These are phyloP conservation scores for Cinnamomum micranthum DNA, from an alignment of 164 flowering plant genomes.

Conservation along the genomic window DNA sequence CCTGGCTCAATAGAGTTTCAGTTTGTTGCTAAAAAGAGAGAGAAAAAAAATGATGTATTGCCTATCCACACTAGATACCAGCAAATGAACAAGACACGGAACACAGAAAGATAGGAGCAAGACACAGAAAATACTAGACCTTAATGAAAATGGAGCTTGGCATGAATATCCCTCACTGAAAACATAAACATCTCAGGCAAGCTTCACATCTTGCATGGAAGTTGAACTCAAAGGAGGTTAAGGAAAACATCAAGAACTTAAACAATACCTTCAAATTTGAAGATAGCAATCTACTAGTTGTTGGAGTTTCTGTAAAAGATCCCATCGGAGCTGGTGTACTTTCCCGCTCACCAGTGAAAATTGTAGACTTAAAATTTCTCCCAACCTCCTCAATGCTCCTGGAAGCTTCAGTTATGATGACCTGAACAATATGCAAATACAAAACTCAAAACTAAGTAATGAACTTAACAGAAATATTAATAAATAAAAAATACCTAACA, in stretches of 20 bases:
- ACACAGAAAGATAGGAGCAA: not conserved
- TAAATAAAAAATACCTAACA: no score
- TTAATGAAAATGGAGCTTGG: not conserved
- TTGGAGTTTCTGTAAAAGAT: slow-evolving; percentile 45
- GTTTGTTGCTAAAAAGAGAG: no score
- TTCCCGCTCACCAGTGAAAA: slow-evolving; percentile 32
- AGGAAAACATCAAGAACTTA: not conserved
- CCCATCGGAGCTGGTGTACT: slow-evolving; percentile 21
- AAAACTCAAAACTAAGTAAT: not conserved
- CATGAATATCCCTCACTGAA: not conserved
- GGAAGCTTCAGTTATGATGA: slow-evolving; percentile 64
- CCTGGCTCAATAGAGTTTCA: no score
- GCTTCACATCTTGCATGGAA: not conserved
- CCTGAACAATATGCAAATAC: slow-evolving; percentile 27
- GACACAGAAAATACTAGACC: not conserved
- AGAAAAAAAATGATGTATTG: no score
- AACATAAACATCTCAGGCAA: not conserved
- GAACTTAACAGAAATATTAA: no score
- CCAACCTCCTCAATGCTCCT: slow-evolving; percentile 45
- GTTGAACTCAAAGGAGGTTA: not conserved
- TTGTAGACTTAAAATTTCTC: slow-evolving; percentile 31
- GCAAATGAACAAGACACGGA: no score
- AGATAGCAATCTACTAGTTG: slow-evolving; percentile 44
- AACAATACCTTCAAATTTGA: slow-evolving; percentile 49
- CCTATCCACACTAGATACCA: no score